Evolutionary conservation across 2,329 filamentous ascomycete genomes (phyloP).

Genomic region (Metarhizium robertsii): DNA sequence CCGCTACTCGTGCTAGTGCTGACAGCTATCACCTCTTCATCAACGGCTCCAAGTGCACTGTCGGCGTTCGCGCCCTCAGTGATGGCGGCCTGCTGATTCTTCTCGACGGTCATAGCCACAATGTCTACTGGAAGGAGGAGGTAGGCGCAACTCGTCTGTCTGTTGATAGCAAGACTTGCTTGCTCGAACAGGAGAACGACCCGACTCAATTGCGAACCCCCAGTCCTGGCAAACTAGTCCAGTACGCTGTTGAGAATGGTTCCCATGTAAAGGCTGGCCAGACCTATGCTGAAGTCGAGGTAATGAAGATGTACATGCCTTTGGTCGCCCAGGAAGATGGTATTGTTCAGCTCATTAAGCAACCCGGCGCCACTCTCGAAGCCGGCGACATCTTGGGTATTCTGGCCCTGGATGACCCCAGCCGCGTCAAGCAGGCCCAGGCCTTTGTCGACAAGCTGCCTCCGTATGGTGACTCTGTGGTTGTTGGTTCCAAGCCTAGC

Average conservation of each 20-base stretch:
- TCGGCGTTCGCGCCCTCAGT: conserved; percentile 84
- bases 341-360: conserved; percentile 96
- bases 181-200: conserved; percentile 98
- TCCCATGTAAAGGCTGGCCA: conserved; percentile 88
- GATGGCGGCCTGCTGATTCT: conserved; percentile 91
- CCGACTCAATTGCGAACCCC: conserved; percentile 93
- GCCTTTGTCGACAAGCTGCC: conserved; percentile 89
- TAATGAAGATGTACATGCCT: conserved; percentile 99
- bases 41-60: conserved; percentile 93
- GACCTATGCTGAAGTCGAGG: conserved; percentile 92
- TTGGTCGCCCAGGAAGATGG: conserved; percentile 90
- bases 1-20: conserved; percentile 79
- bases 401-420: conserved; percentile 86
- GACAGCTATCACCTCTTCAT: conserved; percentile 98
- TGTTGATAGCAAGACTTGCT: conserved; percentile 94
- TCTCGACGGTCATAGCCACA: conserved; percentile 88
- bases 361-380: conserved; percentile 93
- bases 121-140: conserved; percentile 99
- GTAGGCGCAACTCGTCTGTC: conserved; percentile 91
- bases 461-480: conserved; percentile 73
- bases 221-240: conserved; percentile 94
- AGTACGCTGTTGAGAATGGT: conserved; percentile 93
- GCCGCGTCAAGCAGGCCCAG: conserved; percentile 91
- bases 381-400: conserved; percentile 99
- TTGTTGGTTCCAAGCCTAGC: conserved; percentile 83